These are phyloP conservation scores for Sporothrix sp. DNA, from an alignment of 2,329 filamentous ascomycete species.

Conservation along the genomic window DNA sequence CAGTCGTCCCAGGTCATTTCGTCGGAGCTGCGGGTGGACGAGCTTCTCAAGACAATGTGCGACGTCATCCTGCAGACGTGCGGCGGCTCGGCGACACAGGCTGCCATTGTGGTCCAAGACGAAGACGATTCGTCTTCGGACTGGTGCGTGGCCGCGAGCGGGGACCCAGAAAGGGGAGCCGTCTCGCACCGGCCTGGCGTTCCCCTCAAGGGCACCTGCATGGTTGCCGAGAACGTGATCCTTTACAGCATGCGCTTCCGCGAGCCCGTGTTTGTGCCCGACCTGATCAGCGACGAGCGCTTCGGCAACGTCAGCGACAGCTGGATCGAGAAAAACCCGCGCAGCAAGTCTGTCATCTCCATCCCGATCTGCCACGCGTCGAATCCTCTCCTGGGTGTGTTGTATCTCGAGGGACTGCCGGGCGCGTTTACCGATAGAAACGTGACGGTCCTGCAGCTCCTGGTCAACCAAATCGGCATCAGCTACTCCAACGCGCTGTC, in stretches of 20 bases:
- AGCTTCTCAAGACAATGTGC: constrained; percentile 70
- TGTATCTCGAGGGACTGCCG: constrained; percentile 66
- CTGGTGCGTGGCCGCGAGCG: constrained; percentile 67
- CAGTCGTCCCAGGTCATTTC: constrained; percentile 73
- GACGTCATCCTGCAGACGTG: constrained; percentile 72
- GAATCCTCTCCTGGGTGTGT: constrained; percentile 59
- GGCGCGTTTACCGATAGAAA: constrained; percentile 70
- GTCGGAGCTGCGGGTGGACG: constrained; percentile 65
- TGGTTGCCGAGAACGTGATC: constrained; percentile 68
- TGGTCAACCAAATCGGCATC: constrained; percentile 71
- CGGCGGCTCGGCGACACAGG: constrained; percentile 58
- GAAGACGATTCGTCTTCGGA: constrained; percentile 38
- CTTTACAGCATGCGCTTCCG: constrained; percentile 68
- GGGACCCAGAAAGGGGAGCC: constrained; percentile 59
- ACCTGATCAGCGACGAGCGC: constrained; percentile 64
- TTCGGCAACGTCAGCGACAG: constrained; percentile 64
- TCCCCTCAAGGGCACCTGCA: constrained; percentile 52
- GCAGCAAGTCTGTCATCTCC: constrained; percentile 67
- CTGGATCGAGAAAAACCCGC: constrained; percentile 58
- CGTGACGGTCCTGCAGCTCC: constrained; percentile 54
- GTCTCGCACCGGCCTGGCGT: constrained; percentile 56
- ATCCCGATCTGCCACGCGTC: constrained; percentile 67
- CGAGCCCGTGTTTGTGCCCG: constrained; percentile 64
- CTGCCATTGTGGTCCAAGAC: constrained; percentile 65
- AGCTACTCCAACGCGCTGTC: constrained; percentile 59